Conservation (phyloP, 768 basidiomycete species). For the Xerocomellus chrysenteron region DNA sequence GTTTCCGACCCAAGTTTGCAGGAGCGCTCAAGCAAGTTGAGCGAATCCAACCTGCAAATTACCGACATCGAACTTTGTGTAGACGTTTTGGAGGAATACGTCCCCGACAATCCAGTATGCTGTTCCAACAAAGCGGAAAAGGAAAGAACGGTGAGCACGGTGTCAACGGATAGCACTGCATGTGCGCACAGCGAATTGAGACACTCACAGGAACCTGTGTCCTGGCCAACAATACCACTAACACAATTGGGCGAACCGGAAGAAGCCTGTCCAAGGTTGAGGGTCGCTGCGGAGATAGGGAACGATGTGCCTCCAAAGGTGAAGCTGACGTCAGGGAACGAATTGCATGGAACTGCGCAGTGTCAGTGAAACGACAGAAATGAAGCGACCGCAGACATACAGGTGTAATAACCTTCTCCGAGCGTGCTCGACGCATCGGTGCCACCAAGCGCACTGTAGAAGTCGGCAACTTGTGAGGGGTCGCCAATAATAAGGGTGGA, state of each 20-base stretch:
- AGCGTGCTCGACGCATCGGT: conserved; percentile 13
- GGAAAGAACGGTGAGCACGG: neutral
- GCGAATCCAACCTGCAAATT: conserved; percentile 39
- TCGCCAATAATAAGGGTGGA: conserved; percentile 10
- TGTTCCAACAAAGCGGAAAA: conserved; percentile 2
- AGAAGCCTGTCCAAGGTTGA: conserved; percentile 39
- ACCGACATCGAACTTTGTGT: conserved; percentile 39
- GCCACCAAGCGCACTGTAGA: conserved; percentile 29
- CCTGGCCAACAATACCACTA: conserved; percentile 27
- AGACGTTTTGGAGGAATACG: conserved; percentile 43
- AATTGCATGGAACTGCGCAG: conserved; percentile 29
- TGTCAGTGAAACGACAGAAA: neutral
- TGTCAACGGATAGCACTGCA: neutral
- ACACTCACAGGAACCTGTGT: neutral
- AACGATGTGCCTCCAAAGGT: conserved; percentile 38
- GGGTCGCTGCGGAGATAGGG: conserved; percentile 27
- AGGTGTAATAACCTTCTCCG: conserved; percentile 35
- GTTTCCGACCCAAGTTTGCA: too few relatives aligned
- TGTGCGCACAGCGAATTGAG: neutral
- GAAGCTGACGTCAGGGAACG: conserved; percentile 31
- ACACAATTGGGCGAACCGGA: conserved; percentile 28
- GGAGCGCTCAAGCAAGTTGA: neutral
- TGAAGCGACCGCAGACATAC: conserved; percentile 15
- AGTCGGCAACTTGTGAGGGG: conserved; percentile 5
- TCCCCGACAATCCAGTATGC: conserved; percentile 18